Conservation (phyloP, 2,329 filamentous ascomycete species). For the Epichloe gansuensis region DNA sequence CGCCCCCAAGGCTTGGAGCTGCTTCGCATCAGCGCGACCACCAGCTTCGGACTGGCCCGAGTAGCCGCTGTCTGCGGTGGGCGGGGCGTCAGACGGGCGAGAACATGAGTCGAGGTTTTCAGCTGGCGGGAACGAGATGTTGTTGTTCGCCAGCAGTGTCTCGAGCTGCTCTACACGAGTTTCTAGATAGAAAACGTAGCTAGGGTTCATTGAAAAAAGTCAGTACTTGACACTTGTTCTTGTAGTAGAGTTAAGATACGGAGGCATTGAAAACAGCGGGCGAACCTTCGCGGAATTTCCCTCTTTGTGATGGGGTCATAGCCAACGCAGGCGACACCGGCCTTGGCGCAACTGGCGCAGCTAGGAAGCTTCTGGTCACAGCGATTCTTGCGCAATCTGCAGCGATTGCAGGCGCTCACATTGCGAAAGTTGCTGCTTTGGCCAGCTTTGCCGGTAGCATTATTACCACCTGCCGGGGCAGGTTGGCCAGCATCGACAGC, state of each 20-base stretch:
- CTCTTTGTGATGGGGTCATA: conserved; percentile 95
- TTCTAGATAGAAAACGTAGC: conserved; percentile 92
- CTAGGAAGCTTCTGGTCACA: conserved; percentile 89
- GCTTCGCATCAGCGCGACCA: conserved; percentile 14
- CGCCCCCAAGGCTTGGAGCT: conserved; percentile 19
- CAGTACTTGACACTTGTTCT: neutral
- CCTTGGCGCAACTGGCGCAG: conserved; percentile 86
- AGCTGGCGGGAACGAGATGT: conserved; percentile 59
- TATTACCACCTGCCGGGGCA: neutral
- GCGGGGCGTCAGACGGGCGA: conserved; percentile 24
- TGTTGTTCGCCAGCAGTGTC: conserved; percentile 53
- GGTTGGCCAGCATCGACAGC: conserved; percentile 1
- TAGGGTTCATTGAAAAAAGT: conserved; percentile 19
- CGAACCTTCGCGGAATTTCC: conserved; percentile 83
- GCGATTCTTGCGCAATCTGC: conserved; percentile 80
- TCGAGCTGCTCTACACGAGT: conserved; percentile 76
- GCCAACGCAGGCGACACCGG: conserved; percentile 79
- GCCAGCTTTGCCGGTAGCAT: conserved; percentile 29
- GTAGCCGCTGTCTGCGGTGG: conserved; percentile 21
- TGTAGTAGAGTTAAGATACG: neutral
- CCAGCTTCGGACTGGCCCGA: conserved; percentile 20
- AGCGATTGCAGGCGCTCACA: conserved; percentile 90
- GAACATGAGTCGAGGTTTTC: conserved; percentile 54
- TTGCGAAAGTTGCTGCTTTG: conserved; percentile 64
- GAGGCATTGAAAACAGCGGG: conserved; percentile 27